phyloP scores from a whole-genome alignment of 2,329 filamentous ascomycete genomes.

The Arthrobotrys sphaeroides region DNA sequence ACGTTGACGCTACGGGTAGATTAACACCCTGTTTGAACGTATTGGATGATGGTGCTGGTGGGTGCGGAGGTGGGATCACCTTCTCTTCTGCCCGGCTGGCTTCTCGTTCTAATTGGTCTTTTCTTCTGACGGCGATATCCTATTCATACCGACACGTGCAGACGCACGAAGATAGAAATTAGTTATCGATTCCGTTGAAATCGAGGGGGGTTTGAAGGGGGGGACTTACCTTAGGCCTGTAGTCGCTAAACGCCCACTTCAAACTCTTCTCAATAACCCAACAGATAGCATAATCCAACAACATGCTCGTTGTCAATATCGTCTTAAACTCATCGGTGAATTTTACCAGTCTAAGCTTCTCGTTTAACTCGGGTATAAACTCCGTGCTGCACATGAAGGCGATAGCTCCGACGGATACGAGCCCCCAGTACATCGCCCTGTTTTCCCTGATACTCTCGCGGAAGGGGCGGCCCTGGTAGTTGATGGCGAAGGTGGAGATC shows the following conservation, averaged over 20 bases:
- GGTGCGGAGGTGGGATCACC: slow-evolving; percentile 61
- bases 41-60: slow-evolving; percentile 58
- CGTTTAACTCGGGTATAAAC: slow-evolving; percentile 93
- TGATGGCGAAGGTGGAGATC: slow-evolving; percentile 98
- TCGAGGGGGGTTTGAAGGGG: not conserved
- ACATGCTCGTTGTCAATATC: slow-evolving; percentile 84
- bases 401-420: slow-evolving; percentile 85
- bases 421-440: slow-evolving; percentile 97
- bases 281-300: slow-evolving; percentile 85
- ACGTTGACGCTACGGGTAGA: slow-evolving; percentile 1
- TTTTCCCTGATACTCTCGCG: slow-evolving; percentile 95
- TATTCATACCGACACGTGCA: too few relatives aligned
- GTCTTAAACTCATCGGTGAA: slow-evolving; percentile 89
- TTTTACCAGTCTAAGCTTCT: slow-evolving; percentile 88
- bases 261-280: slow-evolving; percentile 86
- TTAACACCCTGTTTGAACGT: not conserved
- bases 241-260: slow-evolving; percentile 88
- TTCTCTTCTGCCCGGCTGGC: slow-evolving; percentile 70
- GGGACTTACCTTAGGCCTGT: slow-evolving; percentile 73
- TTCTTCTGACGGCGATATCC: slow-evolving; percentile 86
- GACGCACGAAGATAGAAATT: not conserved
- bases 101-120: slow-evolving; percentile 86
- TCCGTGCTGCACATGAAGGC: slow-evolving; percentile 96
- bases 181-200: not conserved
- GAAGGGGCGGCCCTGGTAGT: slow-evolving; percentile 98